Evolutionary conservation across 2,329 filamentous ascomycete species (phyloP), one percentile per base, ranked within the genome.

Genomic region (Ophiocordyceps robertsii): DNA sequence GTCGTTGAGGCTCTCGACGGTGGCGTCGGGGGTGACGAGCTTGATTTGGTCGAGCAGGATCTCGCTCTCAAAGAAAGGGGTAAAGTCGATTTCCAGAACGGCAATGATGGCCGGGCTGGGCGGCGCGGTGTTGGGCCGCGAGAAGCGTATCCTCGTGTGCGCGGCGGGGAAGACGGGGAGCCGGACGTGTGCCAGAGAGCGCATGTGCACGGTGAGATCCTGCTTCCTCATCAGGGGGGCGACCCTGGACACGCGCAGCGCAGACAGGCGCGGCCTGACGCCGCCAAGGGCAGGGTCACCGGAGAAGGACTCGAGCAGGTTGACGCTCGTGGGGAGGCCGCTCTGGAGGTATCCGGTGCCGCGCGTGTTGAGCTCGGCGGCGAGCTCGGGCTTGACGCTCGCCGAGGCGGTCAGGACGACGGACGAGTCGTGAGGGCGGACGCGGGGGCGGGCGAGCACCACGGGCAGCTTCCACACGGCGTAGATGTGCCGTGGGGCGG

Each of bases 281-380:
- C 79, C 76, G 14, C 64, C 66, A 16, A 87, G 65, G 24, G 70
- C 72, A 19, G 78, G 74, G 54, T 88, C 84, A 47, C 68, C 68
- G 41, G 72, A 70, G 46, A 90, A 84, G 3, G 84, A 73, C 54
- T 84, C 80, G 13, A 92, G 73, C n/a, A 90, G 67, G 57, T 90
- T 92, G 47, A 85, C 68, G 2, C 82, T 80, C 7, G 80, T 73
- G 0, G 84, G 79, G 24, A 80, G 62, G 44, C 78, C 75, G 53
- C 80, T 85, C 31, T 75, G 73, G 29, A 90, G 69, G 53, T 86
- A 87, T 41, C 82, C 79, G 44, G 75, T 68, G 10, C 63, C 59
- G 33, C 51, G 51, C 11, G 52, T 46, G 42, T 46, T 49, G 13
- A 53, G 44, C n/a, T 59, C 55, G 7, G 51, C 44, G 27, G 53